A percentile compares a stretch with the other conserved stretches of the same genome.
These are phyloP conservation scores for Agarophyton chilense DNA, from an alignment of 23 red algal species.

Conservation along the genomic window DNA sequence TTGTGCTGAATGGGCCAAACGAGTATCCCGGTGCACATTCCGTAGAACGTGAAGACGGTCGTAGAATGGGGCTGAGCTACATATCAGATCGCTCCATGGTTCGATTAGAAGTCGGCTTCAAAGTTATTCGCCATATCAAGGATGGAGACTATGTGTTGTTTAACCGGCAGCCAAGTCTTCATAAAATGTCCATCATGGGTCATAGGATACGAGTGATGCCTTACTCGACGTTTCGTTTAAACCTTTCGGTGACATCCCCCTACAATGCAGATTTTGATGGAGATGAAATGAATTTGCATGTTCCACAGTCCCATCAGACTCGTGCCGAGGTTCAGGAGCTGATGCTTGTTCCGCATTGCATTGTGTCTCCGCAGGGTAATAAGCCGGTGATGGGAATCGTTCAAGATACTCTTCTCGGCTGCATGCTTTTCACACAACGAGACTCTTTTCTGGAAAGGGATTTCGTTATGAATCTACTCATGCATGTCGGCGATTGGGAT, in stretches of 20 bases:
- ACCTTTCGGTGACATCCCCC: constrained; percentile 93
- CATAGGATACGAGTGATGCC: constrained; percentile 96
- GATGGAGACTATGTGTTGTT: constrained; percentile 98
- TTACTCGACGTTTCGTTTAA: constrained; percentile 98
- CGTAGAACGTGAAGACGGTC: constrained; percentile 87
- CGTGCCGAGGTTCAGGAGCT: constrained; percentile 95
- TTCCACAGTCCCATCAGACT: constrained; percentile 86
- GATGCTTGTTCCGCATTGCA: constrained; percentile 97
- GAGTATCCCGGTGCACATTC: constrained; percentile 95
- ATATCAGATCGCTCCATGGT: constrained; percentile 75
- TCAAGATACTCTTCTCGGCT: constrained; percentile 97
- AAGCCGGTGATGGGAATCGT: constrained; percentile 99
- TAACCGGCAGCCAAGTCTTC: constrained; percentile 97
- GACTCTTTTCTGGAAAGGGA: constrained; percentile 93
- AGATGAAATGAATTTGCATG: constrained; percentile 99
- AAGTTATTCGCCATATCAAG: constrained; percentile 93
- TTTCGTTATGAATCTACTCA: constrained; percentile 92
- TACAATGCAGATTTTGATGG: constrained; percentile 99
- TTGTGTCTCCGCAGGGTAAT: constrained; percentile 98
- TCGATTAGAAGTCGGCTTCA: constrained; percentile 83
- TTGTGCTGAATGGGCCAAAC: constrained; percentile 92
- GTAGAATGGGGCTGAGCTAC: constrained; percentile 69
- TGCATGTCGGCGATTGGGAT: constrained; percentile 94
- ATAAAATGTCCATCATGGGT: constrained; percentile 99
- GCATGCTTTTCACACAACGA: constrained; percentile 96